Evolutionary conservation across 2,329 filamentous ascomycete species (phyloP), one percentile per base, ranked within the genome.

Genomic region (Nothophaeocryptopus gaeumannii): DNA sequence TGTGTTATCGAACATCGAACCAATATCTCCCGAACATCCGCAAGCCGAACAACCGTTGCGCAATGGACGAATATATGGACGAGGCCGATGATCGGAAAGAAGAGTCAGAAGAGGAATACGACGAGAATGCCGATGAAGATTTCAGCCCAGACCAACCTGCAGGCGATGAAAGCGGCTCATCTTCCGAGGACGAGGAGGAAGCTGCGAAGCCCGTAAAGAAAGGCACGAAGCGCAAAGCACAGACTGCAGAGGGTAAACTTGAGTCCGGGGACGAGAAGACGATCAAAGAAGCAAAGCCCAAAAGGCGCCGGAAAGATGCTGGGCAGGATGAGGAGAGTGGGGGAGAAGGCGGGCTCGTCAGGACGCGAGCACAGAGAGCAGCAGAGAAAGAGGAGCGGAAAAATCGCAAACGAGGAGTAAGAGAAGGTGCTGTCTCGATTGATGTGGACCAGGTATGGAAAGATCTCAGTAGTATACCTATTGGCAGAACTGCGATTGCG

Each of bases 241-340:
- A 65, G 57, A 57, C 72, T 13, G 45, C 51, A 2, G 44, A 39
- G 63, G 54, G 65, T 38, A 66, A 67, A 5, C 63, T 80, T 3
- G 76, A 80, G 50, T 80, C 78, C 8, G 79, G 79, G 3, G 79
- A 82, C 57, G 79, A 81, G 58, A 74, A 68, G 7, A 80, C 76
- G n/a, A 79, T 81, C 36, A 68, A 67, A 47, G 78, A 75, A 53
- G 73, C 70, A 12, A 72, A 71, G 49, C 40, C 48, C 8, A 67
- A 63, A 48, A 76, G 72, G 56, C 65, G 65, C 35, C 71, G 69
- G 59, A 70, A 68, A 45, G 62, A 63, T 36, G 50, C 49, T 16
- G 53, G 29, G 10, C 47, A 36, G n/a, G 53, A 51, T 11, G 61
- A 64, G 16, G 56, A 60, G 41, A 75, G 72, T 46, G 74, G 70